A percentile compares a stretch with the other conserved stretches of the same genome.
Conservation (phyloP, 352 stramenopile species). For the Phytophthora uliginosa region DNA sequence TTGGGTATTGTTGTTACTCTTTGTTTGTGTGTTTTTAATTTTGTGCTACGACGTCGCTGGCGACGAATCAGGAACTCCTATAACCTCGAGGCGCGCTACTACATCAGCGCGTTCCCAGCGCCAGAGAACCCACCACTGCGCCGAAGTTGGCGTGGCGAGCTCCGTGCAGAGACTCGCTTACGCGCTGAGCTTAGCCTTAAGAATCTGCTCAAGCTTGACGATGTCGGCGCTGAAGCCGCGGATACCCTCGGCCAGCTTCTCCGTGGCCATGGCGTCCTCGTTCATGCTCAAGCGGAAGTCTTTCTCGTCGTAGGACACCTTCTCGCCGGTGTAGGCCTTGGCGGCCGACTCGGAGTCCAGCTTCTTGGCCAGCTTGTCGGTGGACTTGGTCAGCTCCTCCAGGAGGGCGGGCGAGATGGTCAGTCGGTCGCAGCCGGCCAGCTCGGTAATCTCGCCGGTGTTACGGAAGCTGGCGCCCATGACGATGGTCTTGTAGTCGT, state of each 20-base stretch:
- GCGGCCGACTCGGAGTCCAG: constrained; percentile 82
- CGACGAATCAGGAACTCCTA: constrained; percentile 24
- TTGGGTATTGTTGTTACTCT: constrained; percentile 5
- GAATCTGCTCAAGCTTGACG: constrained; percentile 98
- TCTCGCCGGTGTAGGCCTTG: constrained; percentile 80
- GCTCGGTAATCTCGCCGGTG: constrained; percentile 97
- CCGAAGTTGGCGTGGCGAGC: not conserved
- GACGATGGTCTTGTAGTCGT: constrained; percentile 95
- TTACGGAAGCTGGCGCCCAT: constrained; percentile 98
- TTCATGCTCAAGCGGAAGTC: constrained; percentile 99
- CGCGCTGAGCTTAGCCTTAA: constrained; percentile 95
- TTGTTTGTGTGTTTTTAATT: constrained; percentile 17
- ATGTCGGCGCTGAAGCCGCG: constrained; percentile 98
- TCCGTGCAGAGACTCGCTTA: constrained; percentile 42
- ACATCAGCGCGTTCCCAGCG: constrained; percentile 3
- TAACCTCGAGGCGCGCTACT: constrained; percentile 14
- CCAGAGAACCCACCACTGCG: not conserved
- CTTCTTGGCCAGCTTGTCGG: constrained; percentile 80
- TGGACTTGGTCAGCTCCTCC: constrained; percentile 91
- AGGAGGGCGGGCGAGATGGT: constrained; percentile 98
- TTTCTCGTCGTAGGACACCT: constrained; percentile 93
- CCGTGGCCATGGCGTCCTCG: constrained; percentile 97
- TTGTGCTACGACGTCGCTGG: constrained; percentile 13
- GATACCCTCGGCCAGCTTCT: constrained; percentile 99
- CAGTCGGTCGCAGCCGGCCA: constrained; percentile 98